Conservation (phyloP, 2,329 filamentous ascomycete species). For the Fusarium sp. region DNA sequence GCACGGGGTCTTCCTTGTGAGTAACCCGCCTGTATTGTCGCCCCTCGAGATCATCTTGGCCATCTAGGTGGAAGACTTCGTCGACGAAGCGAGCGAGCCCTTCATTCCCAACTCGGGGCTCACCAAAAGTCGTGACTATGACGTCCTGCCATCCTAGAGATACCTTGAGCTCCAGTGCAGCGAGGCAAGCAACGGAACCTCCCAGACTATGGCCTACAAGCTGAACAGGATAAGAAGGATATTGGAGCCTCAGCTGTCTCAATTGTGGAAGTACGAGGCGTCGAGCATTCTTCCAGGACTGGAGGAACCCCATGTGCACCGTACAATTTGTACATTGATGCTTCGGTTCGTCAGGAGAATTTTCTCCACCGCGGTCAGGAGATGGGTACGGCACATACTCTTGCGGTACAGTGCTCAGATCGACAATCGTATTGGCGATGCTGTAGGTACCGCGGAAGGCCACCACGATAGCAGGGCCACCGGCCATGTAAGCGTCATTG, state of each 20-base stretch:
- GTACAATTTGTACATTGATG: constrained; percentile 84
- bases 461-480: constrained; percentile 71
- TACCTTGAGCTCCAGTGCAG: constrained; percentile 79
- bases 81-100: constrained; percentile 66
- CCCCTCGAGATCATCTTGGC: constrained; percentile 45
- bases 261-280: constrained; percentile 74
- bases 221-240: constrained; percentile 78
- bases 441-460: constrained; percentile 97
- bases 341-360: constrained; percentile 48
- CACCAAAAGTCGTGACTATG: constrained; percentile 90
- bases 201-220: constrained; percentile 92
- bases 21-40: constrained; percentile 79
- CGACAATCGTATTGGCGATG: constrained; percentile 87
- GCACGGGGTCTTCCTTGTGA: constrained; percentile 87
- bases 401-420: constrained; percentile 89
- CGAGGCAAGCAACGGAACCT: constrained; percentile 89
- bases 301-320: constrained; percentile 89
- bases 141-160: constrained; percentile 78
- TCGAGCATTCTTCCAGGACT: constrained; percentile 82
- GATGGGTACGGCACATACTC: constrained; percentile 88
- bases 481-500: constrained; percentile 4
- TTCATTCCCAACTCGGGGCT: constrained; percentile 74
- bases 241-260: constrained; percentile 62
- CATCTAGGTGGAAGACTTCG: constrained; percentile 57
- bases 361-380: constrained; percentile 53